phyloP scores from a whole-genome alignment of 805 yeast species.

The Kurtzmaniella cleridarum region DNA sequence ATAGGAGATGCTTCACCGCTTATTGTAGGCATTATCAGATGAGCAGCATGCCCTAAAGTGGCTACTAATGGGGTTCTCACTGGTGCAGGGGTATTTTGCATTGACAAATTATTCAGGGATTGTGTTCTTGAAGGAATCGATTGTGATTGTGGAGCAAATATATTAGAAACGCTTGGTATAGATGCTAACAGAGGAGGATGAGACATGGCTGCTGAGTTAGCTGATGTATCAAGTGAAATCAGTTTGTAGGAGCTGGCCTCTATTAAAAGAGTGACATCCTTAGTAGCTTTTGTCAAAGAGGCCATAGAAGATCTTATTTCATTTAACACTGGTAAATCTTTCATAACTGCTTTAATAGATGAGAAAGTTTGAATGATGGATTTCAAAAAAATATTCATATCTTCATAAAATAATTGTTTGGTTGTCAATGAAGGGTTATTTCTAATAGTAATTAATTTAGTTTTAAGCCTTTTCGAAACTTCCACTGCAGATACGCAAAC shows the following conservation, averaged over 20 bases:
- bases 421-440: conserved; percentile 44
- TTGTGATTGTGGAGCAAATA: conserved; percentile 25
- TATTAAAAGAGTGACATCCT: conserved; percentile 82
- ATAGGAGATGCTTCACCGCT: conserved; percentile 7
- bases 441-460: conserved; percentile 47
- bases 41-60: conserved; percentile 23
- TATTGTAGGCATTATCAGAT: conserved; percentile 15
- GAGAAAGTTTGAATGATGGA: conserved; percentile 81
- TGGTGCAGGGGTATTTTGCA: conserved; percentile 9
- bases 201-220: conserved; percentile 6
- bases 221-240: conserved; percentile 18
- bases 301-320: conserved; percentile 80
- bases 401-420: conserved; percentile 75
- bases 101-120: conserved; percentile 11
- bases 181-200: conserved; percentile 22
- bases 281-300: conserved; percentile 77
- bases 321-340: conserved; percentile 71
- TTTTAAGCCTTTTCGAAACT: conserved; percentile 62
- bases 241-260: conserved; percentile 44
- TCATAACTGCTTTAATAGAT: conserved; percentile 75
- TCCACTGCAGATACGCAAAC: conserved; percentile 80
- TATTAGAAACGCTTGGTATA: conserved; percentile 27
- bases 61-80: conserved; percentile 23
- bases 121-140: conserved; percentile 6
- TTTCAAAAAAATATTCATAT: conserved; percentile 73